A percentile compares a stretch with the other conserved stretches of the same genome.
Conservation (phyloP, 805 yeast genomes). For the Candida endomychidarum region DNA sequence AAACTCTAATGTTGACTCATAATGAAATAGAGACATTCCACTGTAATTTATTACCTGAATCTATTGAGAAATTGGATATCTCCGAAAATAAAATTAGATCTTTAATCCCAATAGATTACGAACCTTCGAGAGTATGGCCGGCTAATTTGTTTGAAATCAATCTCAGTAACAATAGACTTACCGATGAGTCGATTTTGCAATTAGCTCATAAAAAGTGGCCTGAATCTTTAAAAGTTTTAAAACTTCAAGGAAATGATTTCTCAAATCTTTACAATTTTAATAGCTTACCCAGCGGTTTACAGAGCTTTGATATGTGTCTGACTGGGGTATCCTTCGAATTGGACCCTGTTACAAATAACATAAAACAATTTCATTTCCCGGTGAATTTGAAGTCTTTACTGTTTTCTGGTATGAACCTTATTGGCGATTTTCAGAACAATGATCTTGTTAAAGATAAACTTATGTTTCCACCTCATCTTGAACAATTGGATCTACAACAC, state of each 20-base stretch:
- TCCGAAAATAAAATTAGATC: constrained; percentile 22
- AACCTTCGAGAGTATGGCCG: background rate
- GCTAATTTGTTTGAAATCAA: constrained; percentile 5
- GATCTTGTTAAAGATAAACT: constrained; percentile 1
- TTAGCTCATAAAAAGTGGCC: constrained; percentile 12
- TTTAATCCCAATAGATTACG: constrained; percentile 16
- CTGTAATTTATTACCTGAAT: constrained; percentile 24
- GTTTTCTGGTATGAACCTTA: background rate
- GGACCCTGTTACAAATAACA: background rate
- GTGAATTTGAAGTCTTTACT: background rate
- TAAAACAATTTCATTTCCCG: constrained; percentile 6
- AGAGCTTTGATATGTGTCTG: background rate
- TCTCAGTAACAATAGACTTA: background rate
- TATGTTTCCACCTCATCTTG: constrained; percentile 7
- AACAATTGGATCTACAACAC: constrained; percentile 3
- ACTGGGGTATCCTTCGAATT: background rate
- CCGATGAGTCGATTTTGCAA: background rate
- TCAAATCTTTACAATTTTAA: constrained; percentile 5
- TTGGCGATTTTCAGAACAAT: background rate
- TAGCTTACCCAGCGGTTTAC: constrained; percentile 10
- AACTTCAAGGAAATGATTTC: constrained; percentile 12
- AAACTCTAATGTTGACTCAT: constrained; percentile 34
- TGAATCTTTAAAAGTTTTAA: constrained; percentile 10
- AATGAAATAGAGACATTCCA: constrained; percentile 21
- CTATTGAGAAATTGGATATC: constrained; percentile 31